Base-by-base conservation (phyloP, 2,329 filamentous ascomycete species). In the Didymella glomerata region DNA sequence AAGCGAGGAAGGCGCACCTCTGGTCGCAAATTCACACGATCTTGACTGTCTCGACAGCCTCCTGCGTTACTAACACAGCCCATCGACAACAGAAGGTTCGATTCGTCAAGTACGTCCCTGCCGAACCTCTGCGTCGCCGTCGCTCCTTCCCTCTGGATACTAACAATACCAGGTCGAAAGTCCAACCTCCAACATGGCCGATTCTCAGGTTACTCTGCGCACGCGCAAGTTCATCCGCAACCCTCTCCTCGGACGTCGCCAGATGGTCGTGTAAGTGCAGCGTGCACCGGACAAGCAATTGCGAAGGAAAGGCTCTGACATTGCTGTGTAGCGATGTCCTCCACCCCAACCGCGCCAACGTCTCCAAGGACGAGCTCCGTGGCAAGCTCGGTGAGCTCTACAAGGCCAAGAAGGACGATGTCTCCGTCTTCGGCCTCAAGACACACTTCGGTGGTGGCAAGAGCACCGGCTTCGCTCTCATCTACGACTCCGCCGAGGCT, bases 141-240 rank as follows among this genome's bases (percentile, higher is more conserved):
- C 53, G 30, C 20, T n/a, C 32, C 36, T 49, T 54, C 13, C 54
- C 48, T 51, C 44, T 36, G 45, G 40, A 36, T 62, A 52, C 68
- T 68, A 65, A 70, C 66, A 59, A 48, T 18, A 36, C 57, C 68
- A 76, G 75, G 68, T 75, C 69, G 68, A 69, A 69, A 65, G 63
- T 60, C 68, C 68, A 68, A 64, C 68, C 67, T 63, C 62, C 76
- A 96, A 84, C 83, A 97, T 97, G 94, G 91, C 93, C 84, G 91
- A 93, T 84, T 79, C 79, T 68, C 81, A 83, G 77, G 81, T 84
- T 69, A 84, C 82, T 69, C 75, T 84, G 79, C 81, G 95, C 86
- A 99, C 95, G 84, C 94, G 95, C 91, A 98, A 98, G 88, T 99
- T 99, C 91, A 96, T 98, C 86, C 92, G 93, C 87, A 99, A 99